phyloP scores from a whole-genome alignment of 805 yeast genomes.

The Wickerhamiella spandovensis region DNA sequence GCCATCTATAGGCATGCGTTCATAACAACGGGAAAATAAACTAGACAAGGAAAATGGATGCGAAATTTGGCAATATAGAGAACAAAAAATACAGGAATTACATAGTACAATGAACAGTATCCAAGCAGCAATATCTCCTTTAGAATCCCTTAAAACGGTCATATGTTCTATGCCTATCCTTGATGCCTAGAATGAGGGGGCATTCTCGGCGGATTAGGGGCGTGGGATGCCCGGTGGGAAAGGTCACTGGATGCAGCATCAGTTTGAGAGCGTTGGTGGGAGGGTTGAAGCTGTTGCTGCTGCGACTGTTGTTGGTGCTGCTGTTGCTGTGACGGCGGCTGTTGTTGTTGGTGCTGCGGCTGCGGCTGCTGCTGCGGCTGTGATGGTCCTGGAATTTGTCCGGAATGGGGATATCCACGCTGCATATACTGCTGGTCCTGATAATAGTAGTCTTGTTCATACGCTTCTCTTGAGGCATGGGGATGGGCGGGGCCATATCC shows the following conservation, averaged over 20 bases:
- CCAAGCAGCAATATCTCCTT: too few species aligned
- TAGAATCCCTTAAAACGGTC: too few species aligned
- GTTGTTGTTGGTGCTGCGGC: neutral
- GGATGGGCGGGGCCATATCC: neutral
- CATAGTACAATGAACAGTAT: neutral
- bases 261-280: conserved; percentile 69
- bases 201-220: conserved; percentile 58
- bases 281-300: neutral
- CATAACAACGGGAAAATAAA: neutral
- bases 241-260: conserved; percentile 67
- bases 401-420: neutral
- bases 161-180: neutral
- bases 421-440: neutral
- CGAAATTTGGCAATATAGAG: neutral
- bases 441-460: neutral
- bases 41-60: neutral
- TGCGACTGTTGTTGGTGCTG: neutral
- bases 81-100: neutral
- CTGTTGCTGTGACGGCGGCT: neutral
- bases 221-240: conserved; percentile 85
- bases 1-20: neutral
- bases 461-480: neutral
- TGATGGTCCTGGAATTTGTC: neutral
- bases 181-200: neutral
- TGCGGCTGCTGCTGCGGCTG: neutral